Percentiles rank a stretch among this genome's conserved stretches.
These are phyloP conservation scores for Bolboschoenoplectus hybrid DNA, from an alignment of 202 grass and related monocot species.

Conservation along the genomic window DNA sequence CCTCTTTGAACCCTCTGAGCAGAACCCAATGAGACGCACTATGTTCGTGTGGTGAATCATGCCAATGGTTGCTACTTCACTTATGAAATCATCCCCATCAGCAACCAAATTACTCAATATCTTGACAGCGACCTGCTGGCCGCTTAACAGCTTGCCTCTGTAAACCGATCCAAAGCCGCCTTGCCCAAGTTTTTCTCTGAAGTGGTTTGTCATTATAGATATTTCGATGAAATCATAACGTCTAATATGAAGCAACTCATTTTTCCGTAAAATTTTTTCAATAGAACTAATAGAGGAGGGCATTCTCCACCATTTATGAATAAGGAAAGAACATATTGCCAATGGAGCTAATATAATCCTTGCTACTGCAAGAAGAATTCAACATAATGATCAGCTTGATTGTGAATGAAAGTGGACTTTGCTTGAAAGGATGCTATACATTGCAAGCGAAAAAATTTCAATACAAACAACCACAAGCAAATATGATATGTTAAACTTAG, in stretches of 20 bases:
- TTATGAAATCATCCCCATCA: constrained; percentile 53
- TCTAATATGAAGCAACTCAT: neutral
- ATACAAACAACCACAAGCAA: neutral
- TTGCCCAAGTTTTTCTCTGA: constrained; percentile 31
- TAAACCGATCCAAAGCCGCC: constrained; percentile 61
- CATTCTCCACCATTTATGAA: neutral
- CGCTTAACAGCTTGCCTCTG: constrained; percentile 38
- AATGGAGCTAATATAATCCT: neutral
- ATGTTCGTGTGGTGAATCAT: constrained; percentile 64
- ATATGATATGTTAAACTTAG: too few relatives aligned
- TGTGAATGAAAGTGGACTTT: neutral
- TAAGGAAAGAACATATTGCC: neutral
- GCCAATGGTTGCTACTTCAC: constrained; percentile 70
- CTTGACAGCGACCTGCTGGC: too few relatives aligned
- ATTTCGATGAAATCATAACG: neutral
- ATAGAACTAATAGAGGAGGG: neutral
- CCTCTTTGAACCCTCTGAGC: constrained; percentile 41
- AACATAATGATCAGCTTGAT: neutral
- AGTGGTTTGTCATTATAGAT: neutral
- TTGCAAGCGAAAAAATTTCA: too few relatives aligned
- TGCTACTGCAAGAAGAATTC: neutral
- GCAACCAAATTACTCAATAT: neutral
- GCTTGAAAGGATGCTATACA: neutral
- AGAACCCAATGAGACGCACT: constrained; percentile 53
- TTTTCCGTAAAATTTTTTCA: neutral